Percentiles rank a stretch among this genome's conserved stretches.
These are phyloP conservation scores for Botrytis cinerea DNA, from an alignment of 2,329 filamentous ascomycete species.

Conservation along the genomic window DNA sequence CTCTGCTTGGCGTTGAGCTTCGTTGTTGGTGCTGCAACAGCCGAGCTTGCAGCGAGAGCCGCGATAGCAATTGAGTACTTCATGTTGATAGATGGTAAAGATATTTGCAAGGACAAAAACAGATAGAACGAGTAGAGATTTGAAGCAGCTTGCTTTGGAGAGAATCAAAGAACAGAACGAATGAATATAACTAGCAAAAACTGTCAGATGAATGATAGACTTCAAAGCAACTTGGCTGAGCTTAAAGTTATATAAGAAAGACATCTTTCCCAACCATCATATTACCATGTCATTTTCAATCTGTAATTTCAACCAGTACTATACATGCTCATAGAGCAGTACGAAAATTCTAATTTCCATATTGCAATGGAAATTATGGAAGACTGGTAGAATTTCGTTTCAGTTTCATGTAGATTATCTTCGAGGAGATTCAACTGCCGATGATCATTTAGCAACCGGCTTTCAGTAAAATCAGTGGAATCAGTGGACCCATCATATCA, in stretches of 20 bases:
- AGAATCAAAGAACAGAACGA: background rate
- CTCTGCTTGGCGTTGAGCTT: slow-evolving; percentile 17
- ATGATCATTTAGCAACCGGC: background rate
- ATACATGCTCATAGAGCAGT: background rate
- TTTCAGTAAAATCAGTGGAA: background rate
- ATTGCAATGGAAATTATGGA: background rate
- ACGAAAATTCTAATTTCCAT: background rate
- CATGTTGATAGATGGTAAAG: background rate
- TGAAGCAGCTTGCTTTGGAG: background rate
- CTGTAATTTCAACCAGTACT: background rate
- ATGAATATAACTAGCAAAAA: background rate
- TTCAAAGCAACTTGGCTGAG: background rate
- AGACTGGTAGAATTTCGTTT: background rate
- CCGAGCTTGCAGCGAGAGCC: background rate
- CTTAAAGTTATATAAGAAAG: background rate
- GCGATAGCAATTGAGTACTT: slow-evolving; percentile 7
- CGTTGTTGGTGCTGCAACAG: slow-evolving; percentile 6
- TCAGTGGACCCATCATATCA: background rate
- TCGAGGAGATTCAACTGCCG: background rate
- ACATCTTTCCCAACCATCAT: background rate
- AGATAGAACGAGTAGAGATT: background rate
- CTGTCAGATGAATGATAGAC: background rate
- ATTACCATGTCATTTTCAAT: background rate
- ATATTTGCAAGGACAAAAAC: background rate
- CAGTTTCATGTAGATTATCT: slow-evolving; percentile 4